phyloP scores from a whole-genome alignment of 164 flowering plant species.

The Sedum album region DNA sequence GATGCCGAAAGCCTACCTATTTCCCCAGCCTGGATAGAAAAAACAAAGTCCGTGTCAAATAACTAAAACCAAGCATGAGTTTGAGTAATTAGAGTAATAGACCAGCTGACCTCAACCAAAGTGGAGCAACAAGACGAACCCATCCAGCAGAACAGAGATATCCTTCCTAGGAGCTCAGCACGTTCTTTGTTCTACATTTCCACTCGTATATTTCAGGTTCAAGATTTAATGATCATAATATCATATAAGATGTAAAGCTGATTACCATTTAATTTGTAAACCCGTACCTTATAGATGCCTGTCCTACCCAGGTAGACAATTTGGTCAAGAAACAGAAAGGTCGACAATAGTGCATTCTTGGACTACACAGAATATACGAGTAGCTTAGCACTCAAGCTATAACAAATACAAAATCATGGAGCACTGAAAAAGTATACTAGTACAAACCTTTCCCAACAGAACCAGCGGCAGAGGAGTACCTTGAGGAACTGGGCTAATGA shows the following conservation, averaged over 20 bases:
- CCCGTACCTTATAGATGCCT: conserved; percentile 85
- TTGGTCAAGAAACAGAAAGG: conserved; percentile 96
- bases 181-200: conserved; percentile 74
- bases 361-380: conserved; percentile 47
- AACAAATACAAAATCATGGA: background rate
- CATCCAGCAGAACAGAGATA: conserved; percentile 94
- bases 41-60: background rate
- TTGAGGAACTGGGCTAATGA: conserved; percentile 75
- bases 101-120: conserved; percentile 68
- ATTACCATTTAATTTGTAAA: background rate
- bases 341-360: conserved; percentile 89
- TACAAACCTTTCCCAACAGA: too few species aligned
- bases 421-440: too few species aligned
- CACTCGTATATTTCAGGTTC: conserved; percentile 2
- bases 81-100: background rate
- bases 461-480: conserved; percentile 94
- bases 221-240: background rate
- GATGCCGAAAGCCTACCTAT: conserved; percentile 86
- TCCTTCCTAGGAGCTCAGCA: conserved; percentile 69
- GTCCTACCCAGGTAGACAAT: conserved; percentile 92
- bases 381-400: background rate
- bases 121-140: conserved; percentile 76
- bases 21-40: conserved; percentile 59
- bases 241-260: too few species aligned
- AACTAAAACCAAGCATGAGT: background rate